Evolutionary conservation across 2,329 filamentous ascomycete species (phyloP), one percentile per base, ranked within the genome.

Genomic region (Exophiala aquamarina): DNA sequence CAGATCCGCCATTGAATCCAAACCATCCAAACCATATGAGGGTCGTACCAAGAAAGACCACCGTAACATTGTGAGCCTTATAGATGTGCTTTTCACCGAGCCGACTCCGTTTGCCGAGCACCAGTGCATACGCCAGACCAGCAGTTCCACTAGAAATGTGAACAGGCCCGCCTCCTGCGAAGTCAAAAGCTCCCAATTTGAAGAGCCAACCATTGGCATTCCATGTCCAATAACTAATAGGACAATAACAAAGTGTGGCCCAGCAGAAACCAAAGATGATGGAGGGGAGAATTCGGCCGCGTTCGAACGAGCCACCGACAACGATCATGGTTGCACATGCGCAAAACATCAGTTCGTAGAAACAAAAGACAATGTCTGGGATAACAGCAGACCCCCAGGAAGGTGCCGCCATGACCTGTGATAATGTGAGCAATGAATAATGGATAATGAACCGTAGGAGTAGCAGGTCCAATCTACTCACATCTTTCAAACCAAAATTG

Each of bases 1-100:
- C 89, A n/a, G 86, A 90, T 54, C 89, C 89, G 39, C 87, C 89
- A 61, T 95, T 95, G 81, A 95, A 95, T 40, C 90, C 90, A 61
- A 95, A 93, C 90, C 89, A 95, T 3, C 56, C 56, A 70, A 69
- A 69, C 64, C 68, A 72, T 28, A 72, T 70, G 17, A 72, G 49
- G 0, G 60, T 56, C 3, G 86, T 88, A 17, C 86, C 86, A 37
- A 89, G 74, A 38, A 88, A 82, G 55, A 89, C 82, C 58, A 87
- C 76, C 48, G 84, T 87, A 35, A 87, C 83, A 62, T 87, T 89
- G 68, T 89, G 86, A 7, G 85, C 84, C 37, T 68, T 68, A 20
- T 61, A 60, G 55, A 83, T 76, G 32, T 78, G 75, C 51, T 76
- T 76, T 20, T 65, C 61, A 10, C 59, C 60, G 50, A 82, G 75